Evolutionary conservation across 352 stramenopile species (phyloP).

Genomic region (Phytopythium litorale): DNA sequence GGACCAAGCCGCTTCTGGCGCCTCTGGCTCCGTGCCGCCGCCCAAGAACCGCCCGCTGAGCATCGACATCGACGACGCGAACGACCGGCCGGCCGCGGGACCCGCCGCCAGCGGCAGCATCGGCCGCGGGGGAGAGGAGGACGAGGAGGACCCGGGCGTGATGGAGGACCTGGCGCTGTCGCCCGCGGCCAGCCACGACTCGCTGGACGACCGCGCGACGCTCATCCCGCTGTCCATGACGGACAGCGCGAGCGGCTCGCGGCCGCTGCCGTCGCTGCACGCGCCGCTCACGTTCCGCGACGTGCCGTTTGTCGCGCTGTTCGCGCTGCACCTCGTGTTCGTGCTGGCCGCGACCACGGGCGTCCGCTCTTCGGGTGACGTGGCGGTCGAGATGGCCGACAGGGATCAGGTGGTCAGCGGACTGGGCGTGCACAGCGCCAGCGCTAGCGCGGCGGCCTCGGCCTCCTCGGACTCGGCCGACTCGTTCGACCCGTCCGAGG

Average conservation of each 20-base stretch:
- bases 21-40: not conserved
- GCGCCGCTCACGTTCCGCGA: conserved; percentile 58
- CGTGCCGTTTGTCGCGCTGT: conserved; percentile 44
- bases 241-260: conserved; percentile 47
- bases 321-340: conserved; percentile 48
- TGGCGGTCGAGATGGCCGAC: conserved; percentile 14
- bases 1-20: not conserved
- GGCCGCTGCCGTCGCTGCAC: conserved; percentile 60
- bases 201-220: conserved; percentile 31
- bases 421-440: conserved; percentile 1
- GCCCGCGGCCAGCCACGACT: conserved; percentile 18
- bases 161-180: conserved; percentile 66
- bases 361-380: conserved; percentile 35
- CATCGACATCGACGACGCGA: conserved; percentile 35
- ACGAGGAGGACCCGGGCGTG: conserved; percentile 14
- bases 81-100: conserved; percentile 16
- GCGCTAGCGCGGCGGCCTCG: not conserved
- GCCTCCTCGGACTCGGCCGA: conserved; percentile 5
- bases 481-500: conserved; percentile 15
- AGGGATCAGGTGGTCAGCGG: conserved; percentile 21
- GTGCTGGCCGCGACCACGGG: conserved; percentile 38
- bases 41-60: conserved; percentile 22
- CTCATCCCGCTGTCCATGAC: conserved; percentile 72
- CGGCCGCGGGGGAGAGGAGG: not conserved
- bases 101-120: not conserved